Evolutionary conservation across 495 filamentous ascomycete species (phyloP).

Genomic region (Lichina pygmaea): DNA sequence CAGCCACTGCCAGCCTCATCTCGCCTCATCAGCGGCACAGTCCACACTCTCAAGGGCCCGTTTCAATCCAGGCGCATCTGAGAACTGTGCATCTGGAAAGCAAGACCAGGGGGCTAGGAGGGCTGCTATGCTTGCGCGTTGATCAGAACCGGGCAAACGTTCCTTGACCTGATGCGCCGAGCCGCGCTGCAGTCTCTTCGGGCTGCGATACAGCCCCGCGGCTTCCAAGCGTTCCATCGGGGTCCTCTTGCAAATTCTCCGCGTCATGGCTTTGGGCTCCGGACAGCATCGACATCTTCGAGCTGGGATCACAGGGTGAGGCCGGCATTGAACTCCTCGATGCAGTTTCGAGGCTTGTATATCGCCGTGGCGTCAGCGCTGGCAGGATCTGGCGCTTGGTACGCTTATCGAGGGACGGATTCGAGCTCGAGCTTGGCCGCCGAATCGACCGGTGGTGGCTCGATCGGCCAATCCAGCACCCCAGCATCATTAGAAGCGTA

Average conservation of each 20-base stretch:
- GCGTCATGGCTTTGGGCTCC: constrained; percentile 19
- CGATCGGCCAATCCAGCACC: constrained; percentile 3
- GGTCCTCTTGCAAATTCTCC: constrained; percentile 18
- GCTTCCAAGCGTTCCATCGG: constrained; percentile 23
- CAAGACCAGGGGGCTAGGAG: no score
- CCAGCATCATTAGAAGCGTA: constrained; percentile 4
- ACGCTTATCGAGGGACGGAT: constrained; percentile 20
- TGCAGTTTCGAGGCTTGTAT: constrained; percentile 37
- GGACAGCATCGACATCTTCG: constrained; percentile 14
- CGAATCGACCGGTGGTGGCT: constrained; percentile 5
- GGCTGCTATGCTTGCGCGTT: no score
- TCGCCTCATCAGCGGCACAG: no score
- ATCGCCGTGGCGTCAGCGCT: constrained; percentile 30
- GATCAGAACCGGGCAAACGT: not conserved
- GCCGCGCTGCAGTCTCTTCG: constrained; percentile 32
- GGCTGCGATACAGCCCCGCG: constrained; percentile 27
- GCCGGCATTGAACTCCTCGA: constrained; percentile 22
- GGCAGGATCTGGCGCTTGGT: constrained; percentile 39
- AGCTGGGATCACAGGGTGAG: constrained; percentile 12
- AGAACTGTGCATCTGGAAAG: no score
- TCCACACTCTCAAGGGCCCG: no score
- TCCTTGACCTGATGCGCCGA: constrained; percentile 27
- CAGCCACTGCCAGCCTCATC: no score
- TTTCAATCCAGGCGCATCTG: no score
- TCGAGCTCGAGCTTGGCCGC: constrained; percentile 9